Conservation (phyloP, 2,329 filamentous ascomycete genomes). For the Hypoxylon sp. region DNA sequence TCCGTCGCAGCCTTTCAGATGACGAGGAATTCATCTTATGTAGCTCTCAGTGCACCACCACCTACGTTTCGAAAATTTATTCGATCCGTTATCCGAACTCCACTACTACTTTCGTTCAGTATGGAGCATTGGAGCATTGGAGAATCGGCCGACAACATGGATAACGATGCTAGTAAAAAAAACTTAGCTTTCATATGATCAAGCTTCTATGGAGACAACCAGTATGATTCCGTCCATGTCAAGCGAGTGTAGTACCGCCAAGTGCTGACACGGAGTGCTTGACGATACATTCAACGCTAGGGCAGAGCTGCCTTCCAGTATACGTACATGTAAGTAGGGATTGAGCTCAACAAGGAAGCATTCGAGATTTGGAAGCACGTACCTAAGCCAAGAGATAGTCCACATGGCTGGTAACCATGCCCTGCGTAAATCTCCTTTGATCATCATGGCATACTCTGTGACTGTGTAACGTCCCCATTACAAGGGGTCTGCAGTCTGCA, state of each 20-base stretch:
- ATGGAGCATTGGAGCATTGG: slow-evolving; percentile 11
- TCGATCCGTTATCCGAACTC: slow-evolving; percentile 29
- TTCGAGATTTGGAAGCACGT: slow-evolving; percentile 29
- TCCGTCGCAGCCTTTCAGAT: slow-evolving; percentile 18
- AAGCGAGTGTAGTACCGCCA: slow-evolving; percentile 14
- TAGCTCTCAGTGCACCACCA: slow-evolving; percentile 22
- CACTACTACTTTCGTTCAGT: slow-evolving; percentile 20
- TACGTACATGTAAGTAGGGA: neutral
- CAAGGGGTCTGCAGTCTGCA: slow-evolving; percentile 23
- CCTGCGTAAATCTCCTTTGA: slow-evolving; percentile 26
- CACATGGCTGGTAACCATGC: slow-evolving; percentile 36
- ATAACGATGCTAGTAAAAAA: slow-evolving; percentile 28
- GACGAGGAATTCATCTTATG: slow-evolving; percentile 23
- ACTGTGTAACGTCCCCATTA: slow-evolving; percentile 30
- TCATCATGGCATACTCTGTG: slow-evolving; percentile 26
- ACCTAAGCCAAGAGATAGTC: slow-evolving; percentile 36
- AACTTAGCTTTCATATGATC: slow-evolving; percentile 32
- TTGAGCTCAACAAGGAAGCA: slow-evolving; percentile 7
- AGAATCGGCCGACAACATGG: slow-evolving; percentile 26
- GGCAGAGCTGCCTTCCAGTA: neutral
- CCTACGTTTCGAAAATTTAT: slow-evolving; percentile 20
- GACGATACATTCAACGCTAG: neutral
- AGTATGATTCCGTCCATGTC: slow-evolving; percentile 9
- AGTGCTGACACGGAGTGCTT: slow-evolving; percentile 12
- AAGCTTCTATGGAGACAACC: slow-evolving; percentile 20